Evolutionary conservation across 257 asterid species (phyloP).

Genomic region (Phtheirospermum japonicum): DNA sequence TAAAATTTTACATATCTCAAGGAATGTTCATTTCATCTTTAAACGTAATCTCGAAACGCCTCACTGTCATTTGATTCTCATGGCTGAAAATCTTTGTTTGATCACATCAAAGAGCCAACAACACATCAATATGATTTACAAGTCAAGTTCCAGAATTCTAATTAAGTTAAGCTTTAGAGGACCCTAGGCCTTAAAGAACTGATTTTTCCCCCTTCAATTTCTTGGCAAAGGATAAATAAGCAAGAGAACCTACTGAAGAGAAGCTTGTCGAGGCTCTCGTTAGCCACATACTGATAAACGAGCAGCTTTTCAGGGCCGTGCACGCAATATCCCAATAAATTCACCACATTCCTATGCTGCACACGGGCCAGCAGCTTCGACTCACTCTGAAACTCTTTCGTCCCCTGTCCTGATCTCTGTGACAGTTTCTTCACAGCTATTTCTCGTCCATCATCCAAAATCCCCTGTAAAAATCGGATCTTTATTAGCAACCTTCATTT

Average conservation of each 20-base stretch:
- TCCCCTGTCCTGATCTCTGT: conserved; percentile 62
- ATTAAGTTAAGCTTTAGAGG: no score
- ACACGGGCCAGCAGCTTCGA: conserved; percentile 34
- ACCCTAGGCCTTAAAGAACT: no score
- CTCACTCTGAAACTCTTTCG: conserved; percentile 68
- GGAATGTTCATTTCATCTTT: no score
- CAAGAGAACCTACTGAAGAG: conserved; percentile 57
- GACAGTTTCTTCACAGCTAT: conserved; percentile 88
- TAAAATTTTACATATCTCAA: not conserved
- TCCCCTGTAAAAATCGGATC: conserved; percentile 40
- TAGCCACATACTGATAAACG: conserved; percentile 63
- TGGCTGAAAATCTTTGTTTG: no score
- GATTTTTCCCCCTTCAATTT: no score
- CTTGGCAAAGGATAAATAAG: no score
- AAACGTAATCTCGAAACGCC: no score
- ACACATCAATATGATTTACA: no score
- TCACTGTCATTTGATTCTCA: no score
- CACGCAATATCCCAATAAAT: not conserved
- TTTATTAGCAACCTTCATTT: not conserved
- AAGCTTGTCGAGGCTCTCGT: conserved; percentile 82
- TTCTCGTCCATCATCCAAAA: conserved; percentile 60
- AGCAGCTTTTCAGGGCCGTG: not conserved
- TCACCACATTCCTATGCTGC: not conserved
- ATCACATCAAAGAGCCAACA: conserved; percentile 28
- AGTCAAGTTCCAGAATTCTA: no score